Conservation (phyloP, 768 basidiomycete genomes). For the Obba rivulosa region DNA sequence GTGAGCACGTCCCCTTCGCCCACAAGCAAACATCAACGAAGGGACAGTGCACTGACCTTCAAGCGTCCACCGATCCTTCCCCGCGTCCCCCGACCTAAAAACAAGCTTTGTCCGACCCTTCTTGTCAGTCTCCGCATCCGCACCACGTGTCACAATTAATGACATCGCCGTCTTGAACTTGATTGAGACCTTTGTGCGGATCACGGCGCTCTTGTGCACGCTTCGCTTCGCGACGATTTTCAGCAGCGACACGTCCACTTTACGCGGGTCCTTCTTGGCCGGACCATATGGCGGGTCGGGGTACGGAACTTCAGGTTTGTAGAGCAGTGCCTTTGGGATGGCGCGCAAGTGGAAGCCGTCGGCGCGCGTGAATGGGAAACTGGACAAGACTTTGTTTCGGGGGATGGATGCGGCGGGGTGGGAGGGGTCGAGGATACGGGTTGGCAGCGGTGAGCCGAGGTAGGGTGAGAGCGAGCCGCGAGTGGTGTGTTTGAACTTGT, state of each 20-base stretch:
- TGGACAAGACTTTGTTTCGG: not conserved
- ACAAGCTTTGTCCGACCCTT: constrained; percentile 9
- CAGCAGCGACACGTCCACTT: constrained; percentile 34
- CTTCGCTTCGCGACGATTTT: constrained; percentile 31
- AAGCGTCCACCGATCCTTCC: constrained; percentile 7
- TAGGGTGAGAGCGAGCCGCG: constrained; percentile 27
- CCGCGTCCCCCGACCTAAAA: constrained; percentile 8
- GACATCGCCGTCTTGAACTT: constrained; percentile 36
- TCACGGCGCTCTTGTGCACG: constrained; percentile 25
- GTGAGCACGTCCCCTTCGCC: not conserved
- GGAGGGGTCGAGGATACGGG: constrained; percentile 9
- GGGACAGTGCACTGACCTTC: constrained; percentile 18
- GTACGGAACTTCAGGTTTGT: constrained; percentile 16
- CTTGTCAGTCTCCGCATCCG: constrained; percentile 21
- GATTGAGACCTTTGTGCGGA: constrained; percentile 27
- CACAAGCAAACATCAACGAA: not conserved
- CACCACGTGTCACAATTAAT: constrained; percentile 37
- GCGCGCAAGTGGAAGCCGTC: constrained; percentile 22
- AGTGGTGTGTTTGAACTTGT: constrained; percentile 37
- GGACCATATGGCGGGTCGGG: constrained; percentile 17
- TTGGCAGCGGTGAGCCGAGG: not conserved
- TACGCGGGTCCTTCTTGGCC: constrained; percentile 4
- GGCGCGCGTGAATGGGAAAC: constrained; percentile 4
- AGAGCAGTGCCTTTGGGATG: constrained; percentile 28
- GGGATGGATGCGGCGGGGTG: constrained; percentile 14